Conservation (phyloP, 2,329 filamentous ascomycete species). For the Pestalotiopsis fici region DNA sequence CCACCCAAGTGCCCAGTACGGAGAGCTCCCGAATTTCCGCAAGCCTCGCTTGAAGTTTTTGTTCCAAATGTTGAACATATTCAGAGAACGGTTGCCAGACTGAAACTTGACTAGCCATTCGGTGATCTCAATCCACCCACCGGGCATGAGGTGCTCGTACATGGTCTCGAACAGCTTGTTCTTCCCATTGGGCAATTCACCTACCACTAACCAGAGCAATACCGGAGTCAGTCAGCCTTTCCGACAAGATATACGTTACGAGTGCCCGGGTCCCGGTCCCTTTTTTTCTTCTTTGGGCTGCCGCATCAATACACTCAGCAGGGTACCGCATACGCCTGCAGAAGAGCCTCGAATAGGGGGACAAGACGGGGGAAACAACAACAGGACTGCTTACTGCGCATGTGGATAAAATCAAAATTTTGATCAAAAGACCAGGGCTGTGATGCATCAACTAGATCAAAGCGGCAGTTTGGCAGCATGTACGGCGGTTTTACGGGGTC, state of each 20-base stretch:
- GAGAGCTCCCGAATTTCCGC: constrained; percentile 29
- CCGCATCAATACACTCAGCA: too few species aligned
- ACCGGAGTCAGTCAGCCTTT: not conserved
- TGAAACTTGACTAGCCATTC: constrained; percentile 33
- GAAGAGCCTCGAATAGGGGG: too few species aligned
- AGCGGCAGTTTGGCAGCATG: constrained; percentile 27
- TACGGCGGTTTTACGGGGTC: constrained; percentile 27
- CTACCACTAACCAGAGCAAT: constrained; percentile 17
- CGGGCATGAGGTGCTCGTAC: constrained; percentile 31
- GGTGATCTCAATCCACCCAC: constrained; percentile 36
- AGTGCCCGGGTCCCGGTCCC: too few species aligned
- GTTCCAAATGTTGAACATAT: constrained; percentile 1
- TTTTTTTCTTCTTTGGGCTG: too few species aligned
- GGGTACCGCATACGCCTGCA: too few species aligned
- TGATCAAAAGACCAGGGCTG: constrained; percentile 25
- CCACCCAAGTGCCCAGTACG: constrained; percentile 27
- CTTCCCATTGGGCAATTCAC: constrained; percentile 25
- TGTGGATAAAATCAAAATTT: constrained; percentile 31
- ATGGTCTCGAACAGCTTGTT: constrained; percentile 26
- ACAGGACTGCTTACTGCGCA: constrained; percentile 21
- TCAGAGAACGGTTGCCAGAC: constrained; percentile 27
- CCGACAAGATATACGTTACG: not conserved
- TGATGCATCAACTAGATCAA: constrained; percentile 26
- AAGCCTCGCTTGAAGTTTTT: constrained; percentile 20
- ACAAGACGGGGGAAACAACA: not conserved